phyloP scores from a whole-genome alignment of 2,329 filamentous ascomycete species.

The Didymella arachidicola region DNA sequence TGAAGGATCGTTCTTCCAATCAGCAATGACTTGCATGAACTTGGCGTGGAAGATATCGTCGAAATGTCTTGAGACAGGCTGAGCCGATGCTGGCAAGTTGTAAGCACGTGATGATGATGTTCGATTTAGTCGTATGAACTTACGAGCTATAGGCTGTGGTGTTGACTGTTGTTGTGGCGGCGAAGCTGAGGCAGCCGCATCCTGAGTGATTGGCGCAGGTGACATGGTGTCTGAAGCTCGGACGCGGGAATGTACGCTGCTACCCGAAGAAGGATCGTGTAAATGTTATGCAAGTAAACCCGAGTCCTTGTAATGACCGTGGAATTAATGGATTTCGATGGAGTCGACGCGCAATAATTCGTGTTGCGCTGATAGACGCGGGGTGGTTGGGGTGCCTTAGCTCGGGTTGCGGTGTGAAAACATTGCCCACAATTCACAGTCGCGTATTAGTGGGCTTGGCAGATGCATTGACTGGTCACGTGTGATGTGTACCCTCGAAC shows the following conservation, averaged over 20 bases:
- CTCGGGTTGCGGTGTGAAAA: constrained; percentile 47
- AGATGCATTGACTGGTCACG: constrained; percentile 21
- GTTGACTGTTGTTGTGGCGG: constrained; percentile 29
- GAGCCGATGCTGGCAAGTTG: constrained; percentile 22
- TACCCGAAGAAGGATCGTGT: constrained; percentile 29
- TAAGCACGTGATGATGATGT: constrained; percentile 12
- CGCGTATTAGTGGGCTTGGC: constrained; percentile 43
- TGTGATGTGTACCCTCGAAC: constrained; percentile 36
- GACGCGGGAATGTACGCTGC: constrained; percentile 37
- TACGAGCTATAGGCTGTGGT: constrained; percentile 22
- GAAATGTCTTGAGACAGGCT: constrained; percentile 35
- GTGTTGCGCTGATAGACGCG: constrained; percentile 25
- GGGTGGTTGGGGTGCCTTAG: constrained; percentile 37
- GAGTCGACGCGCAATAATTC: constrained; percentile 27
- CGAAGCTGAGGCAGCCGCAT: constrained; percentile 32
- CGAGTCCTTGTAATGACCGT: constrained; percentile 12
- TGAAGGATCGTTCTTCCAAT: constrained; percentile 43
- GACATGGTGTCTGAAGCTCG: constrained; percentile 38
- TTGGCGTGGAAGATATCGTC: constrained; percentile 48
- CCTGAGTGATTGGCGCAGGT: constrained; percentile 42
- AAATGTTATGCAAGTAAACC: constrained; percentile 14
- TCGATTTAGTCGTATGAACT: constrained; percentile 2
- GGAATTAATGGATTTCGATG: constrained; percentile 38
- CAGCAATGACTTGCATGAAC: constrained; percentile 45
- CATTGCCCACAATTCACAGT: constrained; percentile 46